Base-by-base conservation (phyloP, 306 rosid genomes). In the Mimosa pudica region DNA sequence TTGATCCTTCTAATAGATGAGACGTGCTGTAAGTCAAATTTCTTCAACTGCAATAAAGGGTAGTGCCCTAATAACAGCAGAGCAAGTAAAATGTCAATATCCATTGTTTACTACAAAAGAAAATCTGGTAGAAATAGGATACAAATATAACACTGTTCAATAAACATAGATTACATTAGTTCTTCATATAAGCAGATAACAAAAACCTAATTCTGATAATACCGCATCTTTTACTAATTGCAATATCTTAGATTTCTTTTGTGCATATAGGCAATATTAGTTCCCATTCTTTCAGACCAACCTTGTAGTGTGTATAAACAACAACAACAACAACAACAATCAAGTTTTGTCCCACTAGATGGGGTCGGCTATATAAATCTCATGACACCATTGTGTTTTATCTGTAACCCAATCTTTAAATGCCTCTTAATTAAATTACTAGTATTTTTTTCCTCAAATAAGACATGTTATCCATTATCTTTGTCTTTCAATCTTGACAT, bases 21-120 rank as follows among this genome's bases (percentile, higher is more conserved):
- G 44, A 75, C 61, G 48, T 79, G 73, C 76, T 46, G 63, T 77
- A 75, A 75, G 69, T 65, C 84, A 80, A 70, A 52, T 77, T 84
- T 90, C 95, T n/a, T 71, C 81, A n/a, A 81, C 87, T 0, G 82
- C 92, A 57, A 89, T 3, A 10, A 89, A 87, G 45, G 95, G 95
- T 71, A 88, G 46, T 78, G 89, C 92, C 92, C 95, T 88, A 81
- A 81, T 88, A 81, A 81, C 68, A 79, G 67, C 77, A 77, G 85
- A 69, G 52, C 14, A 78, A 83, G 57, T 75, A 1, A 65, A 30
- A 73, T 62, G 64, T 81, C 49, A 80, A 55, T 66, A 76, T 9
- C 13, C 48, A 66, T 36, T n/a, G 6, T n/a, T 7, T 36, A 38
- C 71, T 3, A 13, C 6, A 65, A 2, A 36, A 36, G 47, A 7